These are phyloP conservation scores for Pichia cactophila DNA, from an alignment of 1,139 yeast genomes.

Conservation along the genomic window DNA sequence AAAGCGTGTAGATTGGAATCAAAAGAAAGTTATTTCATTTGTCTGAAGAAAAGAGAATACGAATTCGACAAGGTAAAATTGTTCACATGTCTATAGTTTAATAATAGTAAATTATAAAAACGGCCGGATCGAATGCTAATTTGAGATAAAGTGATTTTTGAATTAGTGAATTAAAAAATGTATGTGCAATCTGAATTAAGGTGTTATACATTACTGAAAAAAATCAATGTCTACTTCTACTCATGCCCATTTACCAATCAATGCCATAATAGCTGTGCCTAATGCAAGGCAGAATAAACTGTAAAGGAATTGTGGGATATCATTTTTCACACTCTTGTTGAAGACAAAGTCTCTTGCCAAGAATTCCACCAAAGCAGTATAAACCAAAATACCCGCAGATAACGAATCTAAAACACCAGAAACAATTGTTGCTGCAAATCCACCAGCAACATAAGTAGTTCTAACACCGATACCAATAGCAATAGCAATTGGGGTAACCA, in stretches of 20 bases:
- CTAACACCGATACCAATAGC: conserved; percentile 86
- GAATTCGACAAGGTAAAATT: conserved; percentile 41
- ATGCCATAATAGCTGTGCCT: conserved; percentile 82
- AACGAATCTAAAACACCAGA: conserved; percentile 78
- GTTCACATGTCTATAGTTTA: conserved; percentile 27
- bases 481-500: conserved; percentile 77
- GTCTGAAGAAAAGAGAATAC: conserved; percentile 39
- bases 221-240: neutral
- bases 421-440: conserved; percentile 58
- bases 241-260: conserved; percentile 83
- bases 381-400: conserved; percentile 78
- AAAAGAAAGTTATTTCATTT: conserved; percentile 67
- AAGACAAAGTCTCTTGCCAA: conserved; percentile 83
- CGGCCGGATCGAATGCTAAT: too few relatives aligned
- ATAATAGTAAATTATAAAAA: neutral
- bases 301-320: conserved; percentile 32
- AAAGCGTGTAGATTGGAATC: conserved; percentile 53
- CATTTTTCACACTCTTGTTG: conserved; percentile 47
- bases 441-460: conserved; percentile 45
- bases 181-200: too few relatives aligned
- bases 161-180: too few relatives aligned
- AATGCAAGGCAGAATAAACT: conserved; percentile 37
- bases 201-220: neutral
- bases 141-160: too few relatives aligned
- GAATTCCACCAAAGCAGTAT: conserved; percentile 80